These are phyloP conservation scores for Choiromyces venosus DNA, from an alignment of 495 filamentous ascomycete genomes.

Conservation along the genomic window DNA sequence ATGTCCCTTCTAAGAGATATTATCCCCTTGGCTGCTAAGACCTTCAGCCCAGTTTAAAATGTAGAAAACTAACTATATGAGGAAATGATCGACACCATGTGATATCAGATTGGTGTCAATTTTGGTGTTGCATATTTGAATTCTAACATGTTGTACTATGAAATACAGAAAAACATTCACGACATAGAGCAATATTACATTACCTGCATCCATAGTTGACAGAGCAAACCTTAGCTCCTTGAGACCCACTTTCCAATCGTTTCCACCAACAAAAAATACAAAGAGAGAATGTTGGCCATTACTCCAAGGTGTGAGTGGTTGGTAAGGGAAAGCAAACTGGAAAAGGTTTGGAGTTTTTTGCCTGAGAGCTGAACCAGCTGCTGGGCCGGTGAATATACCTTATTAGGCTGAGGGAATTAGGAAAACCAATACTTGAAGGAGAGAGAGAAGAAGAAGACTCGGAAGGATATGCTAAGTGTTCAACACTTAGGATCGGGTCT, in stretches of 20 bases:
- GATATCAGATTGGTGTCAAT: neutral
- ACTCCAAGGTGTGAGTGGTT: neutral
- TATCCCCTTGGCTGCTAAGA: neutral
- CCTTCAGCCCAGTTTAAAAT: neutral
- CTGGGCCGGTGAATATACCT: neutral
- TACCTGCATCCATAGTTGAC: neutral
- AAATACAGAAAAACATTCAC: neutral
- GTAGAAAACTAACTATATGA: neutral
- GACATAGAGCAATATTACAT: neutral
- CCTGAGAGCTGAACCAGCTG: neutral
- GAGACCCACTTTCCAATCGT: neutral
- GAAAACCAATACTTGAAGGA: neutral
- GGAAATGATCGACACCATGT: neutral
- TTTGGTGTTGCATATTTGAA: neutral
- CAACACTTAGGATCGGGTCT: too few relatives aligned
- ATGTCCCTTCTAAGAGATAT: too few relatives aligned
- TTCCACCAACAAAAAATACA: neutral
- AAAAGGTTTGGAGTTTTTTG: neutral
- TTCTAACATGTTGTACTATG: neutral
- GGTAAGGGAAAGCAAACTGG: neutral
- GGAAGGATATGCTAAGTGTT: too few relatives aligned
- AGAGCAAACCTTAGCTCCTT: neutral
- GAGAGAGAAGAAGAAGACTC: too few relatives aligned
- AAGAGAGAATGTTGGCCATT: neutral
- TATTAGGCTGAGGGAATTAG: neutral